Evolutionary conservation across 768 basidiomycete genomes (phyloP), one percentile per base, ranked within the genome.

Genomic region (Calocera cornea): DNA sequence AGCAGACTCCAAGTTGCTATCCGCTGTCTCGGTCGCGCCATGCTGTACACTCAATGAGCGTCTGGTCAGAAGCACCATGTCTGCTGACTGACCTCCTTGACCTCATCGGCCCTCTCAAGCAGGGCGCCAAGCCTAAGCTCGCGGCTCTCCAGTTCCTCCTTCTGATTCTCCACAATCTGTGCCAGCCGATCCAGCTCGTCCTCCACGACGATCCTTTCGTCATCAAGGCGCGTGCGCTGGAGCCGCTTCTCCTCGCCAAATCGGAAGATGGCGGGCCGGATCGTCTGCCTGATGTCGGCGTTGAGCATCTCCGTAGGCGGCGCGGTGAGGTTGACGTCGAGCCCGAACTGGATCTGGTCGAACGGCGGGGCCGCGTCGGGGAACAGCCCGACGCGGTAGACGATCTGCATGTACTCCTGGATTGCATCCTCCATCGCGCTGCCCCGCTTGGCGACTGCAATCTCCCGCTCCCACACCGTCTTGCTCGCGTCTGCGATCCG

Each of bases 351-450:
- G 49, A 90, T 78, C 68, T 87, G 80, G 69, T 88, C 80, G 72
- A 87, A 83, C 38, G 90, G 89, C 24, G 84, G 79, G 1, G 87
- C 81, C 1, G 90, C 83, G 1, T 86, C 87, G 0, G 90, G 88
- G 70, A 88, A 87, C 17, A 97, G 77, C 34, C 87, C 92, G 38
- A 95, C 82, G 17, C 84, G 81, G 11, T 88, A 86, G 33, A 91
- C 82, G 60, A 89, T 78, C 67, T 86, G 83, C 33, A 84, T 88
- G 76, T 97, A 98, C 63, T 83, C 79, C 72, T 90, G 87, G 2
- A 94, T 78, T 11, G 89, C 86, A 73, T 88, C 86, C 77, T 97
- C 94, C 36, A 94, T 86, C 24, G 85, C 84, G 24, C 88, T 87
- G 29, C 84, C 87, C 47, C 89, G 86, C 72, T 89, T 88, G 1